Base-by-base conservation (phyloP, 495 filamentous ascomycete genomes). In the Cercophora sp. region DNA sequence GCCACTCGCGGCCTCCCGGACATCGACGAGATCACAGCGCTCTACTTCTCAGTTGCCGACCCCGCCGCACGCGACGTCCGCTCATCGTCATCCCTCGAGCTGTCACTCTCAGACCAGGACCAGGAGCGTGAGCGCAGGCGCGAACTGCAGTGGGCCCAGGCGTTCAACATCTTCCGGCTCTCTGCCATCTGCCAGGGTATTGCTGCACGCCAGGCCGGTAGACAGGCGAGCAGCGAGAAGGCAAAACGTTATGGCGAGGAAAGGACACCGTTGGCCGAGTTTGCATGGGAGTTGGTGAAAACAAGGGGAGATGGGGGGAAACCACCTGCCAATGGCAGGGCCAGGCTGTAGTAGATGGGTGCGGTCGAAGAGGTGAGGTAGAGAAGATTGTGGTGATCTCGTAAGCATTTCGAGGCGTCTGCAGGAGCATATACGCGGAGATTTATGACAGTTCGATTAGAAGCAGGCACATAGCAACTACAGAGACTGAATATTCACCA, bases 151-250 rank as follows among this genome's bases (percentile, higher is more conserved):
- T 96, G 79, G 87, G 88, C 70, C 47, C 72, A 66, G 56, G 79
- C 80, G 4, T 85, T 84, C 61, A 75, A 74, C 55, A 74, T 82
- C 20, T 82, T 81, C 55, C 67, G 79, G 25, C 81, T 79, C 34
- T 77, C 86, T 10, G 85, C 92, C 29, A 94, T 98, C 63, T 89
- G 89, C 74, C 93, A 98, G 71, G 92, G 93, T 1, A 96, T 98
- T 63, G 88, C 89, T 27, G 92, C 92, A 36, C 76, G 93, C 48
- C 84, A 82, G 58, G 93, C 93, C 35, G 70, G 78, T 32, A 73
- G 93, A 31, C 93, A 98, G 79, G 93, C 93, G 9, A 96, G 91
- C 67, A 94, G 89, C 68, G 85, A 79, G 45, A 78, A 86, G 55
- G 93, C 93, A 15, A 76, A 70, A 44, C 79, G 85, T 34, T 89